Evolutionary conservation across 192 early-diverging fungal genomes (phyloP), one percentile per base, ranked within the genome.

Genomic region (Backusella tarrabulga): DNA sequence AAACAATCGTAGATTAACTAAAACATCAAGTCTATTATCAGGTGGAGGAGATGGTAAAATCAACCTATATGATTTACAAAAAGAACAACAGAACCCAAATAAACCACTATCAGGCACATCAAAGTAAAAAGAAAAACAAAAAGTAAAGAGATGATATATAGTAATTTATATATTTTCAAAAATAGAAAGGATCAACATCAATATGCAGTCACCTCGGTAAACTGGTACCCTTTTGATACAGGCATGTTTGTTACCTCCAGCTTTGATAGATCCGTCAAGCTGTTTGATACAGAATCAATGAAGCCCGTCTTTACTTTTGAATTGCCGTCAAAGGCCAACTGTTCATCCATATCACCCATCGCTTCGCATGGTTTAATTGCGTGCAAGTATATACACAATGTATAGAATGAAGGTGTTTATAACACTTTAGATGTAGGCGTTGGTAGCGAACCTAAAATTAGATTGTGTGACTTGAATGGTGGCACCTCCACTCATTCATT

Each of bases 181-280:
- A 32, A 68, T 21, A 89, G 81, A 70, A 40, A 34, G 7, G 40
- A 81, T 67, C 86, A 89, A 4, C 95, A 97, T 83, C 76, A 83
- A 36, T 91, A 88, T 71, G 85, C 87, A 6, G 85, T 97, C 3
- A 90, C 95, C 5, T 85, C 85, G 50, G 85, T 95, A 0, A 80
- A 84, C 4, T 98, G 96, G 96, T 97, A 93, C 77, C 91, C 94
- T 4, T 85, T 90, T 54, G 95, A 97, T 81, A 91, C 89, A 17
- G 95, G 95, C 41, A 87, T 97, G 85, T 97, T 97, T 80, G 90
- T 91, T 0, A 92, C 90, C 1, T 89, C 89, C 0, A 95, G 94
- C 0, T 91, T 91, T 73, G 96, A 98, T 79, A 80, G 86, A 40
- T 92, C 91, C 0, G 75, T 97, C 19, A 89, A 92, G 44, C 88